Conservation (phyloP, 768 basidiomycete genomes). For the Suillus tomentosus region DNA sequence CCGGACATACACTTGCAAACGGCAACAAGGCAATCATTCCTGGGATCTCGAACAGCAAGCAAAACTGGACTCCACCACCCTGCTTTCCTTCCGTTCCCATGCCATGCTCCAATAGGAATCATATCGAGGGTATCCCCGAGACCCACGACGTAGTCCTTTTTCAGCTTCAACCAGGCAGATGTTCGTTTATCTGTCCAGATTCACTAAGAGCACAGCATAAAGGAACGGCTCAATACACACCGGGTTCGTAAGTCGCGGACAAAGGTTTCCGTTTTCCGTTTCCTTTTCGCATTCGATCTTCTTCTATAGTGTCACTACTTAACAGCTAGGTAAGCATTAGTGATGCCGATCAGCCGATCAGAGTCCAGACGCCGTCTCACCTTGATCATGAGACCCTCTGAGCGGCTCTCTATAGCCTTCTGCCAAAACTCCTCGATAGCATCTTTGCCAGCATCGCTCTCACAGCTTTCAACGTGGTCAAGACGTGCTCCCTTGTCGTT, state of each 20-base stretch:
- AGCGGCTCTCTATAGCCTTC: constrained; percentile 70
- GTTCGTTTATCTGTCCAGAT: constrained; percentile 68
- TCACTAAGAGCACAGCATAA: background rate
- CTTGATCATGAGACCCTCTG: constrained; percentile 96
- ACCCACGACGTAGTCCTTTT: constrained; percentile 87
- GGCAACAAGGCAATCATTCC: constrained; percentile 63
- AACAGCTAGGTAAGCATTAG: constrained; percentile 51
- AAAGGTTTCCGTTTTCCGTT: constrained; percentile 61
- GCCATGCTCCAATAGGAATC: constrained; percentile 81
- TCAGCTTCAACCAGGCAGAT: constrained; percentile 87
- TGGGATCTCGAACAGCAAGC: constrained; percentile 71
- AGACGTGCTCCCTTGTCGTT: constrained; percentile 50
- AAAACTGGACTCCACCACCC: constrained; percentile 93
- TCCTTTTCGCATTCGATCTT: constrained; percentile 37
- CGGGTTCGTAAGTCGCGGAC: constrained; percentile 84
- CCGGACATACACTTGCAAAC: constrained; percentile 92
- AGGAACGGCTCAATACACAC: constrained; percentile 33
- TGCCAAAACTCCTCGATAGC: constrained; percentile 76
- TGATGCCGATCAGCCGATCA: background rate
- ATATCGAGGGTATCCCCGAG: constrained; percentile 77
- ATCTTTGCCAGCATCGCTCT: constrained; percentile 62
- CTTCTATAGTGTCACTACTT: constrained; percentile 50
- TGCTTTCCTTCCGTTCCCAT: constrained; percentile 87
- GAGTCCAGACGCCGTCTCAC: constrained; percentile 35
- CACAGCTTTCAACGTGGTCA: constrained; percentile 71